Evolutionary conservation across 225 moss, liverwort and hornwort genomes (phyloP).

Genomic region (Polytrichum formosum): DNA sequence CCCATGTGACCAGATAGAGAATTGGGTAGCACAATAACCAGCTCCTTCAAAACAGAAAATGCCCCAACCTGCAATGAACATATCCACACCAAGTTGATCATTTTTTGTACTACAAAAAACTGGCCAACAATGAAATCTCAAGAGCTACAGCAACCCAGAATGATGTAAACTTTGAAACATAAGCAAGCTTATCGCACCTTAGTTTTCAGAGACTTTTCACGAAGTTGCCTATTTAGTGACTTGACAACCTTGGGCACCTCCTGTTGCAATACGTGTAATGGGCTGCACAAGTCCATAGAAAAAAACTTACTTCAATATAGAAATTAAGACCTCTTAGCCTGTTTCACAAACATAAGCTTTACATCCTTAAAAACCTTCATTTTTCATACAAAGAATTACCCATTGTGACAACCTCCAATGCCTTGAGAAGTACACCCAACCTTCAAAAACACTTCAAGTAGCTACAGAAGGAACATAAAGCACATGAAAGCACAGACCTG

Average conservation of each 20-base stretch:
- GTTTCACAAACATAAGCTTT: no score
- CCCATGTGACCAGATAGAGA: conserved; percentile 92
- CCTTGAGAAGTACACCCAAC: no score
- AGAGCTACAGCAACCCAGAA: no score
- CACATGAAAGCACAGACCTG: conserved; percentile 42
- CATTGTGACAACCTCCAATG: no score
- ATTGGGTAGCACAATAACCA: conserved; percentile 94
- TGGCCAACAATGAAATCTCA: no score
- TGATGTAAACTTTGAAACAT: no score
- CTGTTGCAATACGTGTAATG: conserved; percentile 80
- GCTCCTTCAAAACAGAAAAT: conserved; percentile 98
- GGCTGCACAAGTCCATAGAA: conserved; percentile 45
- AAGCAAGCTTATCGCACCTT: conserved; percentile 49
- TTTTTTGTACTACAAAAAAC: neutral
- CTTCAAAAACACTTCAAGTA: no score
- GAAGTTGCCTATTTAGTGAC: conserved; percentile 92
- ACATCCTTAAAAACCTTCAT: no score
- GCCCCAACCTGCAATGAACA: conserved; percentile 72
- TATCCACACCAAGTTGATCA: conserved; percentile 1
- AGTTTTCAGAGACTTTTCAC: conserved; percentile 95
- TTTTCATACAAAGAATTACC: no score
- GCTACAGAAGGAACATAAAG: no score
- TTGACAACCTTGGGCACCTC: conserved; percentile 98
- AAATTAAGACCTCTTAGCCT: no score
- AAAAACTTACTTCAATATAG: no score